phyloP scores from a whole-genome alignment of 1,284 basidiomycete genomes.

The Fomitopsis schrenkii region DNA sequence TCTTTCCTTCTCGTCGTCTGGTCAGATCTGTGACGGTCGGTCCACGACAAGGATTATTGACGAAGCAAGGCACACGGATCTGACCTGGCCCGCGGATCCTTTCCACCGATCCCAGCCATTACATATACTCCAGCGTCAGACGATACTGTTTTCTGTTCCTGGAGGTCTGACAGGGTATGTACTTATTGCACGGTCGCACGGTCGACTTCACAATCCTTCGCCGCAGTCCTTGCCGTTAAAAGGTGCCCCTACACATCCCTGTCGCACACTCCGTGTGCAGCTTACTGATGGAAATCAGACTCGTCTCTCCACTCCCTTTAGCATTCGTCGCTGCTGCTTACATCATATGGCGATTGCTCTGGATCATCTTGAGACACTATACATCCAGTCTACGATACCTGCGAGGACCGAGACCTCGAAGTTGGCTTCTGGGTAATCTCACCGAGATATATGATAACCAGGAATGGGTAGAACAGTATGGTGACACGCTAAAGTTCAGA shows the following conservation, averaged over 20 bases:
- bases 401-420: neutral
- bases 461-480: neutral
- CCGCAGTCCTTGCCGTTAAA: too few relatives aligned
- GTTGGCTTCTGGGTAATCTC: neutral
- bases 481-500: constrained; percentile 40
- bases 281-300: neutral
- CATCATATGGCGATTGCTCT: neutral
- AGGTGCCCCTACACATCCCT: neutral
- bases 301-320: neutral
- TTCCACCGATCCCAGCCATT: too few relatives aligned
- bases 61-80: too few relatives aligned
- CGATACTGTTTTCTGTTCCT: too few relatives aligned
- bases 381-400: neutral
- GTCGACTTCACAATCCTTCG: too few relatives aligned
- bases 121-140: too few relatives aligned
- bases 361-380: neutral
- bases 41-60: too few relatives aligned
- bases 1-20: too few relatives aligned
- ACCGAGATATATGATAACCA: neutral
- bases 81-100: too few relatives aligned
- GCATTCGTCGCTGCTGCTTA: neutral
- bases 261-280: neutral
- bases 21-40: too few relatives aligned
- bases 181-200: neutral
- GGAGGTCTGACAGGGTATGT: neutral